These are phyloP conservation scores for Cryptococcus sp. DNA, from an alignment of 1,284 basidiomycete species.

Conservation along the genomic window DNA sequence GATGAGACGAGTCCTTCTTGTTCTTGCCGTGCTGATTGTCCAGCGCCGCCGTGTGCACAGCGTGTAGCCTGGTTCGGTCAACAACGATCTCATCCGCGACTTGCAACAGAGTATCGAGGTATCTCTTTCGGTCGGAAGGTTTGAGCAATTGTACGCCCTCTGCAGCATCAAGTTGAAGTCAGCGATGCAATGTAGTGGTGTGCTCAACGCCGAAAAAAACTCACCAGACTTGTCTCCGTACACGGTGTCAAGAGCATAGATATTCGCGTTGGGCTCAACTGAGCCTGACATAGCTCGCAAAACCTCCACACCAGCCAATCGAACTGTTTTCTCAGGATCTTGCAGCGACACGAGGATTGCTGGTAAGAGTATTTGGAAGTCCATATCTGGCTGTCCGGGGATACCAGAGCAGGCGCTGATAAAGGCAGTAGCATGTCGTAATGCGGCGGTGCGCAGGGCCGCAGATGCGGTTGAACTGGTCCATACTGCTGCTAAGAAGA, in stretches of 20 bases:
- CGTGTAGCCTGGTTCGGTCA: slow-evolving; percentile 65
- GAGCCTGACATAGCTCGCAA: slow-evolving; percentile 55
- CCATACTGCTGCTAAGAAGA: slow-evolving; percentile 78
- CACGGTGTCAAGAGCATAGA: slow-evolving; percentile 80
- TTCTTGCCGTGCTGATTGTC: slow-evolving; percentile 53
- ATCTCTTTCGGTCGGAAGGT: slow-evolving; percentile 67
- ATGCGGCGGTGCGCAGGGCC: slow-evolving; percentile 67
- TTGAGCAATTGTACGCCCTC: slow-evolving; percentile 77
- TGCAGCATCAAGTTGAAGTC: slow-evolving; percentile 35
- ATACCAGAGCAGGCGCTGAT: slow-evolving; percentile 57
- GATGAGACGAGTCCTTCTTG: slow-evolving; percentile 69
- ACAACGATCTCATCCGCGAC: slow-evolving; percentile 66
- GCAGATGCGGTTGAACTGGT: slow-evolving; percentile 40
- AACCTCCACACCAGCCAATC: slow-evolving; percentile 67
- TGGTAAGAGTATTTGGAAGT: slow-evolving; percentile 88
- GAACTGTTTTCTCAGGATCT: slow-evolving; percentile 58
- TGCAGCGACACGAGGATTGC: slow-evolving; percentile 69
- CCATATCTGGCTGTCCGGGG: slow-evolving; percentile 35
- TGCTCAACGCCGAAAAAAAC: slow-evolving; percentile 33
- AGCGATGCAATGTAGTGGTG: not conserved
- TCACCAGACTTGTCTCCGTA: slow-evolving; percentile 71
- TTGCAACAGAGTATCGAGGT: slow-evolving; percentile 63
- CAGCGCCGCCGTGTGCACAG: slow-evolving; percentile 66
- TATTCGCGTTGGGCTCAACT: slow-evolving; percentile 51
- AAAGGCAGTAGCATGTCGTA: slow-evolving; percentile 70